Base-by-base conservation (phyloP, 176 grass and related monocot species). In the Hsuehochloa calcarea region DNA sequence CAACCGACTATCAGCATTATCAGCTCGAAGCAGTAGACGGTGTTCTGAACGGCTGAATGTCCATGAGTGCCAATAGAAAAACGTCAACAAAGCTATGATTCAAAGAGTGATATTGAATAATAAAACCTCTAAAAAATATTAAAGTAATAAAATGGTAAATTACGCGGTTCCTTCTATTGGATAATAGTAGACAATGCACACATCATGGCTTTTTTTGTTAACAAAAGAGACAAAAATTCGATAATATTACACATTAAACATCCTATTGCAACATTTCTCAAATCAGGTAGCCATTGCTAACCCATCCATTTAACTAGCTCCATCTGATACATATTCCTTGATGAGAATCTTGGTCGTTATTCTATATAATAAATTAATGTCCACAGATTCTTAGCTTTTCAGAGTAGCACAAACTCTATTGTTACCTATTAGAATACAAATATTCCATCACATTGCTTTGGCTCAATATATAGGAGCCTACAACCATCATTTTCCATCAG, bases 1-100 rank as follows among this genome's bases (percentile, higher is more conserved):
- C 71, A 98, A 74, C 49, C 96, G 93, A 81, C 93, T 98, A 76
- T 98, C 93, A 72, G 96, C 96, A 92, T 98, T 98, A 78, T 98
- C 96, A 10, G 96, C 73, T 79, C 93, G 87, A 86, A 98, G 91
- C 45, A 98, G 85, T 74, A 98, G 79, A 78, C 93, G 91, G 66
- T 96, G 88, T 45, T 98, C 96, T 87, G 93, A 98, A 25, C 93
- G 93, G 82, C 96, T 98, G 87, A 90, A 60, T 68, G 46, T 62
- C 68, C 44, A 74, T 65, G 58, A 52, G 22, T 68, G 58, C 35
- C 40, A 86, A 74, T 12, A 77, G 39, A 68, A 77, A 89, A 52
- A 76, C 58, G 40, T 82, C 12, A 83, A 68, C 37, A 43, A 85
- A 82, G 46, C 31, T 31, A 16, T 72, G 67, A 22, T 43, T 50